Evolutionary conservation across 768 basidiomycete species (phyloP).

Genomic region (Trametes elegans): DNA sequence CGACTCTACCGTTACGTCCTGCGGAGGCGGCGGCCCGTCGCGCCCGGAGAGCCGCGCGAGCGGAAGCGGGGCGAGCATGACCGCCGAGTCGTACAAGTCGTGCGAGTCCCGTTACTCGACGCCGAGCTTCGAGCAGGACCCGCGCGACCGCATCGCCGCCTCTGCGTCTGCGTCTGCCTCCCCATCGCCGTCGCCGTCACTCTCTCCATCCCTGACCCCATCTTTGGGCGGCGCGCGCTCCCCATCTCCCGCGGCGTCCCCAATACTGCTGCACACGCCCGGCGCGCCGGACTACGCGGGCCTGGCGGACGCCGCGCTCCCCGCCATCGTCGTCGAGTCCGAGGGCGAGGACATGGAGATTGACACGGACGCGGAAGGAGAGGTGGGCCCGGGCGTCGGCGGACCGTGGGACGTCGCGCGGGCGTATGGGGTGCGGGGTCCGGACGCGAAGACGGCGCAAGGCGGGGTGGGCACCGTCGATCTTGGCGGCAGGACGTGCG

Average conservation of each 20-base stretch:
- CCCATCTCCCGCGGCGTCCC: no score
- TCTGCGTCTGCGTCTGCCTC: background rate
- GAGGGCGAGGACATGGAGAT: conserved; percentile 8
- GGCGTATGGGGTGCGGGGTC: conserved; percentile 17
- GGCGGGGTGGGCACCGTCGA: conserved; percentile 16
- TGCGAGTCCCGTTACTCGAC: conserved; percentile 30
- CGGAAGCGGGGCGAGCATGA: conserved; percentile 25
- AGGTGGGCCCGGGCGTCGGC: no score
- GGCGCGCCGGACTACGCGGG: conserved; percentile 5
- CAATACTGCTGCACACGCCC: conserved; percentile 8
- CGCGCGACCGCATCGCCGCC: background rate
- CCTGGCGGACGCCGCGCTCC: conserved; percentile 15
- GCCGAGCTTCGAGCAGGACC: conserved; percentile 16
- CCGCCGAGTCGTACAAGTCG: conserved; percentile 28
- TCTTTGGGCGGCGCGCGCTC: no score
- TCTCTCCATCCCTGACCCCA: no score
- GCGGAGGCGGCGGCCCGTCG: no score
- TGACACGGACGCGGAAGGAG: no score
- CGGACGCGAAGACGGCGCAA: background rate
- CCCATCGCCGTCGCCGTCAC: conserved; percentile 5
- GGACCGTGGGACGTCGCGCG: conserved; percentile 27
- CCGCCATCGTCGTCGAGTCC: background rate
- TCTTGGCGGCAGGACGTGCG: conserved; percentile 24
- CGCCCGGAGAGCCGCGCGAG: conserved; percentile 18
- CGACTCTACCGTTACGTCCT: no score